Percentiles rank a stretch among this genome's conserved stretches.
phyloP scores from a whole-genome alignment of 805 yeast species.

The Candida xyloterini region DNA sequence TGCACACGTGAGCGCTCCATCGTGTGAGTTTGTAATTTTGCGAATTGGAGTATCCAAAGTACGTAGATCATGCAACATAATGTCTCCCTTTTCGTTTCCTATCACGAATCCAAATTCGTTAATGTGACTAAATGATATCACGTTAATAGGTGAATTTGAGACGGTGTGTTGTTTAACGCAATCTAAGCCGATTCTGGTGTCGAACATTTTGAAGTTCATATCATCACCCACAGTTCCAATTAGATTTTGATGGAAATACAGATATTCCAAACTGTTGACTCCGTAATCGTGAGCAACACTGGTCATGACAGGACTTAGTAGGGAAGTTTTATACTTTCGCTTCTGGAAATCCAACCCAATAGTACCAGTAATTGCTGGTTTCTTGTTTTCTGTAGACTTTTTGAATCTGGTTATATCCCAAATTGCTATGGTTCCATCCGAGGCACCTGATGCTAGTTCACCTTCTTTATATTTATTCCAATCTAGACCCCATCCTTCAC shows the following conservation, averaged over 20 bases:
- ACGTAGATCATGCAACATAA: conserved; percentile 69
- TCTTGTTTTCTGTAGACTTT: conserved; percentile 14
- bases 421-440: conserved; percentile 59
- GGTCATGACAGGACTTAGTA: conserved; percentile 17
- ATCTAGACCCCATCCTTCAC: conserved; percentile 66
- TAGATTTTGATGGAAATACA: conserved; percentile 55
- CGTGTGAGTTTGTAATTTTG: conserved; percentile 37
- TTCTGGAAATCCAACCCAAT: conserved; percentile 10
- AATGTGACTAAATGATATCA: conserved; percentile 56
- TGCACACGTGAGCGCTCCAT: conserved; percentile 56
- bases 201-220: conserved; percentile 48
- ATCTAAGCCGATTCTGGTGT: conserved; percentile 39
- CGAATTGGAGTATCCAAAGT: conserved; percentile 32
- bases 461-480: conserved; percentile 75
- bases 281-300: conserved; percentile 42
- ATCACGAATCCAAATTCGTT: conserved; percentile 60
- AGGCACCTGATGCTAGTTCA: conserved; percentile 53
- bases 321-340: conserved; percentile 12
- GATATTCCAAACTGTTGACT: conserved; percentile 73
- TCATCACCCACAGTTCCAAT: conserved; percentile 70
- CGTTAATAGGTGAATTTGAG: conserved; percentile 40
- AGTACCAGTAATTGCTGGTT: conserved; percentile 1
- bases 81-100: conserved; percentile 58
- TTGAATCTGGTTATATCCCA: conserved; percentile 60
- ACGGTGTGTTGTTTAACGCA: conserved; percentile 4